Conservation (phyloP, 352 stramenopile genomes). For the Phytophthora lateralis region DNA sequence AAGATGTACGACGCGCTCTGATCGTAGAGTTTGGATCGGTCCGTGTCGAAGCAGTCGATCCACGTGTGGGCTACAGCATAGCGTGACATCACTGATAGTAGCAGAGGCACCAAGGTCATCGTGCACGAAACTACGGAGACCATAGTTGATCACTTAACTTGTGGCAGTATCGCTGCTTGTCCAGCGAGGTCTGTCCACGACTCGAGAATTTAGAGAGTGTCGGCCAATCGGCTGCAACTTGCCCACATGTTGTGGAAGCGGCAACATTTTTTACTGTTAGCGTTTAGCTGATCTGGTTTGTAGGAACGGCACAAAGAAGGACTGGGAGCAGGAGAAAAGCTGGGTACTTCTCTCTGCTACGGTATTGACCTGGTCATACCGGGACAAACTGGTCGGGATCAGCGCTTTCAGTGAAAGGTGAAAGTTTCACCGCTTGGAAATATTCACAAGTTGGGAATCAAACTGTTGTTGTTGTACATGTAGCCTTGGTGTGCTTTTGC, state of each 20-base stretch:
- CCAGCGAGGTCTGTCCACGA: constrained; percentile 11
- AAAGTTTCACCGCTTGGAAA: too few relatives aligned
- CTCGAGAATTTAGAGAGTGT: constrained; percentile 28
- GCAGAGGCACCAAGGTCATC: constrained; percentile 17
- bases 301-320: constrained; percentile 29
- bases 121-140: constrained; percentile 13
- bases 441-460: not conserved
- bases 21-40: constrained; percentile 67
- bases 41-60: constrained; percentile 70
- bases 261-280: constrained; percentile 18
- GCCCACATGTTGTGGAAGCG: constrained; percentile 6
- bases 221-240: not conserved
- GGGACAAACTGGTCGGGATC: constrained; percentile 23
- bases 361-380: not conserved
- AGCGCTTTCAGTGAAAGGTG: too few relatives aligned
- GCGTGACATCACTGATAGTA: constrained; percentile 20
- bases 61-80: constrained; percentile 57
- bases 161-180: constrained; percentile 8
- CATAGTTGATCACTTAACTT: constrained; percentile 16
- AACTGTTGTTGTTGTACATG: not conserved
- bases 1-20: constrained; percentile 64
- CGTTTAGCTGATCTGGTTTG: constrained; percentile 23
- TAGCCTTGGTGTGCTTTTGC: not conserved
- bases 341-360: constrained; percentile 9
- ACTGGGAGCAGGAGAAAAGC: constrained; percentile 35